Conservation (phyloP, 2,329 filamentous ascomycete genomes). For the Cercospora sp. region DNA sequence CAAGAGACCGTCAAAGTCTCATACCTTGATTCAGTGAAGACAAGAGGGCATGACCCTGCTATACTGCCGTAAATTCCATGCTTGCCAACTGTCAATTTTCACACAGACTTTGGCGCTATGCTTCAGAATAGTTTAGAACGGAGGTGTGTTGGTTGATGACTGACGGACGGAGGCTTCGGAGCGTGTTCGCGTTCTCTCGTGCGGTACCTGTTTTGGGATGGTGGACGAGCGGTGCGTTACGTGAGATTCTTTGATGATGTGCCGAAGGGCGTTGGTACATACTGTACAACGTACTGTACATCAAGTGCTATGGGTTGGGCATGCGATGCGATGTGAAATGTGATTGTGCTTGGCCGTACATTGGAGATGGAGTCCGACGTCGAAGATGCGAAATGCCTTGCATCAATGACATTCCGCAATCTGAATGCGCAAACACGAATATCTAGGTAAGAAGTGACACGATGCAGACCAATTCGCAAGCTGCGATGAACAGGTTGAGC, state of each 20-base stretch:
- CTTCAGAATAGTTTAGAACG: not conserved
- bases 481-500: not conserved
- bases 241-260: not conserved
- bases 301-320: not conserved
- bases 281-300: not conserved
- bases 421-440: not conserved
- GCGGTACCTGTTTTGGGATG: not conserved
- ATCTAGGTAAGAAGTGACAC: not conserved
- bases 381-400: not conserved
- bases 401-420: not conserved
- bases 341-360: not conserved
- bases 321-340: not conserved
- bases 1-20: conserved; percentile 10
- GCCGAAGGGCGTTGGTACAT: not conserved
- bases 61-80: not conserved
- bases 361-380: not conserved
- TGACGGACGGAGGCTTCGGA: not conserved
- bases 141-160: not conserved
- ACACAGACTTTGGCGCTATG: conserved; percentile 11
- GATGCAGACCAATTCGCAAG: not conserved
- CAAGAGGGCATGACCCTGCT: conserved; percentile 1
- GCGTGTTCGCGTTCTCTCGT: not conserved
- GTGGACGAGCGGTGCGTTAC: not conserved
- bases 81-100: not conserved
- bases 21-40: conserved; percentile 10